Percentiles rank a stretch among this genome's conserved stretches.
phyloP scores from a whole-genome alignment of 148 eudicot species.

The Vaccinium myrtillus region DNA sequence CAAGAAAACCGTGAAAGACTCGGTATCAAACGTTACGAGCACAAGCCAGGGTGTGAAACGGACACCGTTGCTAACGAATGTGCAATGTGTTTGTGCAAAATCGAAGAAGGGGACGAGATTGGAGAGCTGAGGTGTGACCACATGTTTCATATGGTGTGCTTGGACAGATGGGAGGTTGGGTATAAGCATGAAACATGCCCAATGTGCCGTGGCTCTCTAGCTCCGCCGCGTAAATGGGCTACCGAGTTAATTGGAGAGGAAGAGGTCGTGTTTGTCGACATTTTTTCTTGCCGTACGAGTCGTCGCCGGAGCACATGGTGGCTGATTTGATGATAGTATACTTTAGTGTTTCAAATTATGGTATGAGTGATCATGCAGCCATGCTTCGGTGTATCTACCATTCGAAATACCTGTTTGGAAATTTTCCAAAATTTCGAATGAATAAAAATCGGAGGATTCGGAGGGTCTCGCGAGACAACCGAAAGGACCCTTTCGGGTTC shows the following conservation, averaged over 20 bases:
- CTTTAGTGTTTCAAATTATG: too few species aligned
- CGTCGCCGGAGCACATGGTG: slow-evolving; percentile 3
- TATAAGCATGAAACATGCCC: background rate
- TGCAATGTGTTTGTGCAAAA: background rate
- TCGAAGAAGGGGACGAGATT: background rate
- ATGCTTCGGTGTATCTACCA: background rate
- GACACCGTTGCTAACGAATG: background rate
- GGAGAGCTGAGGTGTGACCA: background rate
- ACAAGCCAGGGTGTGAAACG: background rate
- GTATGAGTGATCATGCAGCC: background rate
- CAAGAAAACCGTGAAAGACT: background rate
- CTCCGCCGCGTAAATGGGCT: background rate
- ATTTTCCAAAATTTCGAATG: too few species aligned
- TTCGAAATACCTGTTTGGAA: background rate
- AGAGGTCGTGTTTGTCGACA: background rate
- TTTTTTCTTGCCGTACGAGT: background rate
- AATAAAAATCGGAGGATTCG: background rate
- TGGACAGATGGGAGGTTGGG: background rate
- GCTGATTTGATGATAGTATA: background rate
- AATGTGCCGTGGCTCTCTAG: background rate
- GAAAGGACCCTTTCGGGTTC: too few species aligned
- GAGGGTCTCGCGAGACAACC: background rate
- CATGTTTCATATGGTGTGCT: background rate
- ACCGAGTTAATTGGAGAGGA: background rate
- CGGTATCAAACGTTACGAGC: background rate